Evolutionary conservation across 139 green algal species (phyloP), one percentile per base, ranked within the genome.

Genomic region (Tetradesmus lagerheimii): DNA sequence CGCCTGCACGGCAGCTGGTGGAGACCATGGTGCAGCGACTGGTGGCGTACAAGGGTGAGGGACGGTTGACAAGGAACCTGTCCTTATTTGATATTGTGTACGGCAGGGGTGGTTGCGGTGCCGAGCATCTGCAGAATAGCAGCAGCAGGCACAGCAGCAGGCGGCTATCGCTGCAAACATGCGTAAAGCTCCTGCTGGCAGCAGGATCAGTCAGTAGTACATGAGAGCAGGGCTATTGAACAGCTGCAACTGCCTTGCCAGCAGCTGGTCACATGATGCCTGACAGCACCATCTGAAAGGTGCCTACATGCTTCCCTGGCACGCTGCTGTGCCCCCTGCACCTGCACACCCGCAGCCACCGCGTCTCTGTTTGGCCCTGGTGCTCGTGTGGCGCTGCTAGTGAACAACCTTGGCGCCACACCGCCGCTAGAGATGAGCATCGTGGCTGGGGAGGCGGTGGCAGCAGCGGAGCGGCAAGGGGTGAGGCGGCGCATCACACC

Each of bases 341-440:
- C 57, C 1, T 20, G 9, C 20, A 18, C 57, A 31, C 3, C 25
- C 57, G 27, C 74, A 39, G 34, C 74, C 31, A 39, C 74, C 29
- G 74, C 74, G 38, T 27, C 9, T 11, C 80, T 57, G 8, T 39
- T 94, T 39, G 23, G 66, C 41, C 76, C 45, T 37, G 91, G 91
- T n/a, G 80, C 90, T 35, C 75, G 86, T 0, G 92, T 96, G 38
- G 94, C 89, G 12, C 53, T 97, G 38, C 76, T 98, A 81, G 93
- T 97, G 27, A 98, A 97, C 89, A 96, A 96, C 89, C 94, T 98
- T 5, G 96, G 97, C 5, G 88, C 41, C 74, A 95, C 88, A 0
- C 94, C 95, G 0, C 50, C 82, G 1, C 83, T 98, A 89, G 97
- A 99, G 94, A 83, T 97, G 85, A n/a, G 67, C 11, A 66, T 96